Percentiles rank a stretch among this genome's conserved stretches.
Conservation (phyloP, 345 rosid genomes). For the Passiflora organensis region DNA sequence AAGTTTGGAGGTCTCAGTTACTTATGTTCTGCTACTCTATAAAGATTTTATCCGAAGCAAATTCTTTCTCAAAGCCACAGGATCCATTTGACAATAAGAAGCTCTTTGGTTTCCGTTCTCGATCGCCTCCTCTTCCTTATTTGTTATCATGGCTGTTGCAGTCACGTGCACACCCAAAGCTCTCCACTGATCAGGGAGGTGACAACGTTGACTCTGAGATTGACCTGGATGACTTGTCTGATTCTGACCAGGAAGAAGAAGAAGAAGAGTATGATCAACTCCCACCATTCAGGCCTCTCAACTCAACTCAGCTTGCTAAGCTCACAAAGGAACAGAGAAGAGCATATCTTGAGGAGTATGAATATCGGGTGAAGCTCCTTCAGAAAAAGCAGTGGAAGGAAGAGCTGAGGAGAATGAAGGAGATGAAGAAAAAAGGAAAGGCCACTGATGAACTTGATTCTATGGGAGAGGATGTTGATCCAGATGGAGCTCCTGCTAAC, state of each 20-base stretch:
- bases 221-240: conserved; percentile 71
- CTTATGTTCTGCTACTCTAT: conserved; percentile 70
- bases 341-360: conserved; percentile 89
- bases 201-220: conserved; percentile 77
- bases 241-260: conserved; percentile 75
- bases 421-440: conserved; percentile 77
- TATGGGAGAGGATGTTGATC: conserved; percentile 66
- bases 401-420: conserved; percentile 70
- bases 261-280: conserved; percentile 91
- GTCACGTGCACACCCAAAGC: conserved; percentile 83
- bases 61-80: conserved; percentile 64
- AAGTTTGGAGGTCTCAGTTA: conserved; percentile 83
- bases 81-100: conserved; percentile 73
- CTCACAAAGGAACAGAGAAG: conserved; percentile 74
- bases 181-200: conserved; percentile 69
- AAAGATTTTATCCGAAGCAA: conserved; percentile 83
- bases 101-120: conserved; percentile 80
- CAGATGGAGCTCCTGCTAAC: conserved; percentile 69
- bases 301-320: conserved; percentile 68
- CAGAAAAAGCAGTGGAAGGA: conserved; percentile 93
- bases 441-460: conserved; percentile 47
- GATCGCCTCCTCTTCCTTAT: conserved; percentile 93
- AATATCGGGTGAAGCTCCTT: conserved; percentile 87
- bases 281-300: conserved; percentile 87
- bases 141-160: conserved; percentile 88